A percentile compares a stretch with the other conserved stretches of the same genome.
Evolutionary conservation across 1,139 yeast genomes (phyloP).

Genomic region (Kurtzmaniella quercitrusa): DNA sequence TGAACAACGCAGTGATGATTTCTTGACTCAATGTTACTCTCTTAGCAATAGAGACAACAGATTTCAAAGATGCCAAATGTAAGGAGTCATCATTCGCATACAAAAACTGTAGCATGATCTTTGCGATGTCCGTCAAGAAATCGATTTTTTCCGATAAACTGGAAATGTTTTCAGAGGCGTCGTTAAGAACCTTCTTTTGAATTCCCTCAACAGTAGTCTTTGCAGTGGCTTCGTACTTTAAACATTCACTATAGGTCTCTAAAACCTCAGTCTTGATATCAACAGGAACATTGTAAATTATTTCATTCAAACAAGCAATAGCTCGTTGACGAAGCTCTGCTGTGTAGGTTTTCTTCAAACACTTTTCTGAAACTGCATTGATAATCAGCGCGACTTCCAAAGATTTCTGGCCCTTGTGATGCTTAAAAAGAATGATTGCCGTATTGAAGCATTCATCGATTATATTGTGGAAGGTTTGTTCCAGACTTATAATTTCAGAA

Average conservation of each 20-base stretch:
- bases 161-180: conserved; percentile 13
- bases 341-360: conserved; percentile 39
- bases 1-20: neutral
- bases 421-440: conserved; percentile 30
- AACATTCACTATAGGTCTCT: conserved; percentile 20
- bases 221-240: conserved; percentile 34
- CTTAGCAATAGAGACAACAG: conserved; percentile 11
- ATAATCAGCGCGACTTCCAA: conserved; percentile 15
- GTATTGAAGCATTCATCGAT: conserved; percentile 49
- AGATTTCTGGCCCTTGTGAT: conserved; percentile 14
- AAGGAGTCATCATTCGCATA: conserved; percentile 25
- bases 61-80: conserved; percentile 21
- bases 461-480: conserved; percentile 40
- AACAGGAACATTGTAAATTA: conserved; percentile 13
- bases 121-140: conserved; percentile 14
- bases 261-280: conserved; percentile 13
- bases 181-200: conserved; percentile 16
- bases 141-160: conserved; percentile 15
- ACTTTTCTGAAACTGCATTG: conserved; percentile 28
- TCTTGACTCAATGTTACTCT: neutral
- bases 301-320: conserved; percentile 31
- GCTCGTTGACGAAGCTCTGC: conserved; percentile 50
- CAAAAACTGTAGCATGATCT: conserved; percentile 17
- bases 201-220: conserved; percentile 30
- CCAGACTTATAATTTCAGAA: conserved; percentile 32